Conservation (phyloP, 1,139 yeast genomes). For the Candida albicans region DNA sequence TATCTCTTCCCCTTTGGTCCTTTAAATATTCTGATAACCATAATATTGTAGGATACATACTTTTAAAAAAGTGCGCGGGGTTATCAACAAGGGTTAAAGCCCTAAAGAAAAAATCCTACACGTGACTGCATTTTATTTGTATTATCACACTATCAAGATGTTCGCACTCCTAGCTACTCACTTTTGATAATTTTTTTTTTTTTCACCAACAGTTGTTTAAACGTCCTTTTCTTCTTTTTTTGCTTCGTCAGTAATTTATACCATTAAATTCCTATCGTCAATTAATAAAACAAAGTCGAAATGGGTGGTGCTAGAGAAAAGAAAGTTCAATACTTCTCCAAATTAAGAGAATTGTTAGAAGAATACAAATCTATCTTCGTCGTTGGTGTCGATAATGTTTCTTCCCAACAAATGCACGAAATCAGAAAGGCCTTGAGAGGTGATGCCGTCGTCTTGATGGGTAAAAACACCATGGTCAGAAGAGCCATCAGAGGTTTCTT, state of each 20-base stretch:
- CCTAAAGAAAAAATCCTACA: neutral
- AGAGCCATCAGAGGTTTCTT: slow-evolving; percentile 98
- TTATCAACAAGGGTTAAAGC: slow-evolving; percentile 2
- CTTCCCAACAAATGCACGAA: slow-evolving; percentile 99
- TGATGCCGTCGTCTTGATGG: slow-evolving; percentile 95
- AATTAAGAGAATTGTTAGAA: slow-evolving; percentile 92
- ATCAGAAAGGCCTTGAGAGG: slow-evolving; percentile 96
- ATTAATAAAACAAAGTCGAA: slow-evolving; percentile 63
- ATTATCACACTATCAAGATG: neutral
- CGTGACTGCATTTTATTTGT: slow-evolving; percentile 1
- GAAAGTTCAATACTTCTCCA: slow-evolving; percentile 92
- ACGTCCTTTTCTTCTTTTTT: neutral
- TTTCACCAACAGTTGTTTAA: slow-evolving; percentile 2
- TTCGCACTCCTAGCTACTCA: neutral
- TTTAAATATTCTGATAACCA: no score
- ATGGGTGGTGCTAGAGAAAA: slow-evolving; percentile 99
- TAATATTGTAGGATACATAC: no score
- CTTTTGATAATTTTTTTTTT: slow-evolving; percentile 2
- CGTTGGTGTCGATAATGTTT: slow-evolving; percentile 99
- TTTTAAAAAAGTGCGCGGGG: no score
- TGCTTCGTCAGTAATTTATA: slow-evolving; percentile 22
- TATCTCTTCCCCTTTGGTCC: no score
- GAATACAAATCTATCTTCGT: slow-evolving; percentile 97
- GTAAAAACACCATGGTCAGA: slow-evolving; percentile 99
- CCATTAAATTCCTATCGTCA: slow-evolving; percentile 97